Evolutionary conservation across 345 rosid genomes (phyloP).

Genomic region (Eutrema japonicum): DNA sequence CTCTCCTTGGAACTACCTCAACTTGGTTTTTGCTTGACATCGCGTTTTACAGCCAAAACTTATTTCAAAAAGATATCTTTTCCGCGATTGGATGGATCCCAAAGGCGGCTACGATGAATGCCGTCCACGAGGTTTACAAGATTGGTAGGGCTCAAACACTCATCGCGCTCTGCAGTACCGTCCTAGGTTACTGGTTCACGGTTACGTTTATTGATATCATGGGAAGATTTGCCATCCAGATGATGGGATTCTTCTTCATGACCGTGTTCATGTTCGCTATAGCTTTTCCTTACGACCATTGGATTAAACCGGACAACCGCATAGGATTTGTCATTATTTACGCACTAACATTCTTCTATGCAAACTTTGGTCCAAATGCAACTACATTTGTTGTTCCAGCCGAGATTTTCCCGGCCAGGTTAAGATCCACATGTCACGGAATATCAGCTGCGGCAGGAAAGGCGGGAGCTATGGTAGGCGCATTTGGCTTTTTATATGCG

Average conservation of each 20-base stretch:
- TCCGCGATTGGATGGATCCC: constrained; percentile 63
- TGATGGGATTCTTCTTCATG: constrained; percentile 68
- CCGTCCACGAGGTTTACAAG: constrained; percentile 51
- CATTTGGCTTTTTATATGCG: constrained; percentile 58
- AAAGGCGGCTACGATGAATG: constrained; percentile 49
- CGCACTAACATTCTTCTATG: constrained; percentile 57
- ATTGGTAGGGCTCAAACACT: constrained; percentile 62
- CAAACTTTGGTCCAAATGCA: constrained; percentile 62
- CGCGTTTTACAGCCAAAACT: constrained; percentile 57
- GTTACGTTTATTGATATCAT: constrained; percentile 54
- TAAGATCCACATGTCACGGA: constrained; percentile 65
- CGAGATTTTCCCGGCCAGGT: constrained; percentile 58
- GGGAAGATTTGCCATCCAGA: constrained; percentile 55
- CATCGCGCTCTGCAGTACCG: constrained; percentile 57
- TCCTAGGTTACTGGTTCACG: constrained; percentile 62
- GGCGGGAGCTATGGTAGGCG: constrained; percentile 56
- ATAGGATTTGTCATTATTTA: constrained; percentile 55
- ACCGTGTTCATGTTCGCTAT: constrained; percentile 59
- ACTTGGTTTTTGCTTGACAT: constrained; percentile 65
- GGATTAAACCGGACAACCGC: constrained; percentile 49
- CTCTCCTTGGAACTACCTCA: constrained; percentile 51
- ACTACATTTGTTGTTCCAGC: constrained; percentile 64
- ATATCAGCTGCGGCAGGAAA: constrained; percentile 63
- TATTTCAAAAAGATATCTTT: constrained; percentile 59
- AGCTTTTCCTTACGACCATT: constrained; percentile 58